Evolutionary conservation across 2,329 filamentous ascomycete genomes (phyloP), one percentile per base, ranked within the genome.

Genomic region (Furcasterigmium furcatum): DNA sequence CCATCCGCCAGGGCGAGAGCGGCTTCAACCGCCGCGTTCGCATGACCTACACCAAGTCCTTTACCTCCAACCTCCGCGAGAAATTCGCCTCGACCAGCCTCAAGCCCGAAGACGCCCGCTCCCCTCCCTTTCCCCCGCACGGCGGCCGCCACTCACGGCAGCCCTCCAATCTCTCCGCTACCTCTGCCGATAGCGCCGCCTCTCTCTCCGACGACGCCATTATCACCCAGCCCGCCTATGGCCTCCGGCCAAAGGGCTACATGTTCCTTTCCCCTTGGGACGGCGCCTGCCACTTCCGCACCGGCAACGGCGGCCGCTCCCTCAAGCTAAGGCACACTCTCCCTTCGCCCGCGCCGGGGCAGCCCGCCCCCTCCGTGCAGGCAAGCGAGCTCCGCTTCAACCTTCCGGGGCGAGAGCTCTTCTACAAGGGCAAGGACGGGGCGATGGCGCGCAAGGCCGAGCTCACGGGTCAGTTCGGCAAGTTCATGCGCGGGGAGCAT

Each of bases 351-450:
- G 20, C 25, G 22, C 40, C 40, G 14, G 40, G 27, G 18, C 49
- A 46, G 38, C 44, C 59, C 58, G 46, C 58, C 66, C 55, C 57
- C 34, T 61, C 56, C 48, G 54, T 25, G 35, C 54, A 44, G 9
- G 42, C 48, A 35, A 95, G 89, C 63, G 92, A 96, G 64, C 72
- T 97, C 48, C 83, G 91, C 16, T 96, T 96, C 73, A 96, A 95
- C 61, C 77, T 96, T 0, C 91, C 90, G 1, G 80, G 77, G 41
- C 62, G 68, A 14, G 73, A 80, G 25, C 46, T 79, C 3, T 71
- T 79, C 39, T 58, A 62, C 16, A 57, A 62, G 1, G 59, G 66
- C 3, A 62, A 63, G 29, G 63, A 64, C 7, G 59, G 63, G 44
- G 62, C 8, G 52, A 44, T 44, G 34, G 38, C 13, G 39, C 36